phyloP scores from a whole-genome alignment of 2,329 filamentous ascomycete genomes.

The Cordyceps fumosorosea region DNA sequence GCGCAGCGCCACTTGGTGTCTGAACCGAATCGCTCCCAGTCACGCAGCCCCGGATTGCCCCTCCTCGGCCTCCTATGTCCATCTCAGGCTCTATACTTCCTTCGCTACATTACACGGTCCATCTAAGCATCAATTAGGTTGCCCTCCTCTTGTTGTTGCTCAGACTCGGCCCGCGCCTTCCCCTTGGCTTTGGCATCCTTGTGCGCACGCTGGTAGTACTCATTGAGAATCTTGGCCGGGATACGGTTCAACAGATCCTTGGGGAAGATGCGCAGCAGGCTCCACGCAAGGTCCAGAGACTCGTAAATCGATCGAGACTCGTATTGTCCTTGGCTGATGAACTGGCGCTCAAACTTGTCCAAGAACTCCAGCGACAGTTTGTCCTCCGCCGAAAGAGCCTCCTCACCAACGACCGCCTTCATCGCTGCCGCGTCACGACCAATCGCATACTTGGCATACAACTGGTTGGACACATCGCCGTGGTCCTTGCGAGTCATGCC shows the following conservation, averaged over 20 bases:
- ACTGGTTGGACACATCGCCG: conserved; percentile 96
- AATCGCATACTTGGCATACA: conserved; percentile 99
- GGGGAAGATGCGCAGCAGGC: conserved; percentile 90
- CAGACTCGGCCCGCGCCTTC: conserved; percentile 43
- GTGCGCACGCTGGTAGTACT: conserved; percentile 69
- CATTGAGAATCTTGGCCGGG: conserved; percentile 73
- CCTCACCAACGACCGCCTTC: conserved; percentile 99
- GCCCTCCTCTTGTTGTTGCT: conserved; percentile 40
- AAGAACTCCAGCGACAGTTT: conserved; percentile 97
- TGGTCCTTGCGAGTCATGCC: conserved; percentile 95
- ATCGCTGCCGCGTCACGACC: conserved; percentile 96
- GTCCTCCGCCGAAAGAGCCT: conserved; percentile 90
- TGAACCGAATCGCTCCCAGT: neutral
- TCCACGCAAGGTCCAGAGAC: conserved; percentile 93
- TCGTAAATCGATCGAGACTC: conserved; percentile 89
- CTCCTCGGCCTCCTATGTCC: conserved; percentile 16
- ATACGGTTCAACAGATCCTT: conserved; percentile 97
- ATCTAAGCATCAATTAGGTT: conserved; percentile 54
- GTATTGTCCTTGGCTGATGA: conserved; percentile 88
- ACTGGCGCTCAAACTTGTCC: conserved; percentile 95
- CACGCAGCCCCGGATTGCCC: neutral
- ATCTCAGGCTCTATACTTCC: conserved; percentile 10
- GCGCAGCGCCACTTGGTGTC: neutral
- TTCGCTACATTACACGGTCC: neutral
- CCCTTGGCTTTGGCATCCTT: conserved; percentile 58